Evolutionary conservation across 768 basidiomycete genomes (phyloP), one percentile per base, ranked within the genome.

Genomic region (Boletus reticulatus): DNA sequence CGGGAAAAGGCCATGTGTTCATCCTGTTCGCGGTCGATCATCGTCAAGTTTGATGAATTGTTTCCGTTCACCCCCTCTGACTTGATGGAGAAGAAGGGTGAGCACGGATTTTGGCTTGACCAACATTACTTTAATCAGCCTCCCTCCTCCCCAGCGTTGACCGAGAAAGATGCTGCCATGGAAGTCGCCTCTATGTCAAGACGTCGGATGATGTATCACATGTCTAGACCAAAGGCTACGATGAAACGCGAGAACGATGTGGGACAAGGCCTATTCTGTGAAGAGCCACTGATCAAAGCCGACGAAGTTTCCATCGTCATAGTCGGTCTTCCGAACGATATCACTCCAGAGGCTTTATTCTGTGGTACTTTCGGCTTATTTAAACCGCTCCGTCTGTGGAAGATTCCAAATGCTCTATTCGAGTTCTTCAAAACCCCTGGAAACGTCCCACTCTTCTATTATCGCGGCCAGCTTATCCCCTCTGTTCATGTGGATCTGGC

Each of bases 221-320:
- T 63, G 55, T 55, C 62, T 20, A 50, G 43, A 47, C 48, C 56
- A 43, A 60, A 46, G 19, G 42, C 43, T 29, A 53, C 39, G 10
- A 14, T 29, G 17, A 57, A 64, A 52, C n/a, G 52, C 22, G 49
- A 53, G 39, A 38, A 53, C 19, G 16, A 43, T 34, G 19, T 48
- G 14, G 50, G 27, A 34, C 52, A 54, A n/a, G 49, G 44, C 29
- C 46, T 61, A 19, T 53, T 57, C 48, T 42, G 42, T 22, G 52
- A 64, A 53, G 47, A 53, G n/a, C 32, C 58, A 6, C 17, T 52
- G 6, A 36, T 60, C 37, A 34, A n/a, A 27, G 32, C 48, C 10
- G 62, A 63, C 31, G 62, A 63, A 24, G 62, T 64, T 42, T 52
- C 55, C 19, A 59, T 64, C 20, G 53, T 52, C 4, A 43, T 63